Evolutionary conservation across 306 rosid genomes (phyloP), one percentile per base, ranked within the genome.

Genomic region (Gleditsia sinensis): DNA sequence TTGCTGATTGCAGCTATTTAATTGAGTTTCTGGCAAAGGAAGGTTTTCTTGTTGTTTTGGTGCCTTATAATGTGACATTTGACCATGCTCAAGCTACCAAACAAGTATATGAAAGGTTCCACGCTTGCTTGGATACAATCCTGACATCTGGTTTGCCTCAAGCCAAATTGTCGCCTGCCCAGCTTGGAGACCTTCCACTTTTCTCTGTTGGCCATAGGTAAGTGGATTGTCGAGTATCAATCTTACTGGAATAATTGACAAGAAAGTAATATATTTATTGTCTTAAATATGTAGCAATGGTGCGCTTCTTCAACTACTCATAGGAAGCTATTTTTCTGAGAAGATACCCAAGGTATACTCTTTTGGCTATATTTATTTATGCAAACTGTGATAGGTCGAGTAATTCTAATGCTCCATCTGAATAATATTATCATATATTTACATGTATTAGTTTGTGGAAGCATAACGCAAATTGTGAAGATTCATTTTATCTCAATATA

Each of bases 121-220:
- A 92, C 27, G 54, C 85, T 64, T 88, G 96, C 77, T 86, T 91
- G 86, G 81, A 87, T 68, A 66, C 87, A 58, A 55, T 94, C 65
- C 83, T 84, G 10, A 72, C 86, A 20, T 81, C 78, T 78, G 99
- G 99, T 37, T 78, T 94, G 82, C 91, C 97, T 16, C 67, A 83
- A 76, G 83, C 83, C 63, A 83, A 86, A 76, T 80, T 92, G 43
- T 79, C 91, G 3, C 73, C 93, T 75, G 74, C 76, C 81, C 96
- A 90, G 75, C 86, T 92, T 42, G 71, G 64, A 67, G 85, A 79
- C 33, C 91, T 94, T 64, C 93, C 98, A 2, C 74, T 94, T 21
- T 91, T 91, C 72, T 87, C 86, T 27, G 96, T 94, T 76, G 99
- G 96, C 59, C 99, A 92, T 77, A 93, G 98, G 98, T 91, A 72